phyloP scores from a whole-genome alignment of 2,329 filamentous ascomycete genomes.

The Beauveria bassiana region DNA sequence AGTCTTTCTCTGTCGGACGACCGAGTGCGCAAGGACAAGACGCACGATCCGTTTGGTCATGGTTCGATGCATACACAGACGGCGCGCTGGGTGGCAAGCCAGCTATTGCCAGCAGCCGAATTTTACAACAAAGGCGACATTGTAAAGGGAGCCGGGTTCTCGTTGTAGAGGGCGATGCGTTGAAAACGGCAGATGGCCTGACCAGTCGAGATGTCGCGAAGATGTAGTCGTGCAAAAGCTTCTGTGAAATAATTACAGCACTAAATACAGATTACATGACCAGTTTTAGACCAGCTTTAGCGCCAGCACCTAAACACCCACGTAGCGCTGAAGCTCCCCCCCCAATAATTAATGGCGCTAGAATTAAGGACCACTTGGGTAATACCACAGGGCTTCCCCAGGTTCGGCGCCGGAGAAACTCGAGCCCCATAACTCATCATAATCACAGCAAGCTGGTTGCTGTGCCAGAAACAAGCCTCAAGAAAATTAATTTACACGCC shows the following conservation, averaged over 20 bases:
- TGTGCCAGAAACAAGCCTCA: conserved; percentile 10
- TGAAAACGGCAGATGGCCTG: too few species aligned
- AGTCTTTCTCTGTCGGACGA: conserved; percentile 21
- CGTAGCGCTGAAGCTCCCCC: too few species aligned
- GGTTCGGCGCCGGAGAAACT: conserved; percentile 8
- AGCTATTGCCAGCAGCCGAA: conserved; percentile 39
- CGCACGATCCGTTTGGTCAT: conserved; percentile 44
- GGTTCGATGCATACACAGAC: conserved; percentile 50
- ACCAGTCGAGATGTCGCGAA: too few species aligned
- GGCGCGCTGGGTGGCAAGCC: conserved; percentile 50
- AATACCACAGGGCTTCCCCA: too few species aligned
- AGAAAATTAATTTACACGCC: conserved; percentile 12
- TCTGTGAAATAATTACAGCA: too few species aligned
- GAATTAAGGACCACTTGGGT: too few species aligned
- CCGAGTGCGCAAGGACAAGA: conserved; percentile 35
- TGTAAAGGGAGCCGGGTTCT: conserved; percentile 38
- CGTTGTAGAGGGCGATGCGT: neutral
- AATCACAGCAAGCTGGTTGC: conserved; percentile 1
- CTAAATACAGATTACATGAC: too few species aligned
- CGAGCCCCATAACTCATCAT: neutral
- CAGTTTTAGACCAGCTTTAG: too few species aligned
- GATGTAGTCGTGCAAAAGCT: too few species aligned
- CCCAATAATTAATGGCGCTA: too few species aligned
- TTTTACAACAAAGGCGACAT: conserved; percentile 45
- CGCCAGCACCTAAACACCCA: too few species aligned